Conservation (phyloP, 441 rosid species). For the Theobroma grandiflorum region DNA sequence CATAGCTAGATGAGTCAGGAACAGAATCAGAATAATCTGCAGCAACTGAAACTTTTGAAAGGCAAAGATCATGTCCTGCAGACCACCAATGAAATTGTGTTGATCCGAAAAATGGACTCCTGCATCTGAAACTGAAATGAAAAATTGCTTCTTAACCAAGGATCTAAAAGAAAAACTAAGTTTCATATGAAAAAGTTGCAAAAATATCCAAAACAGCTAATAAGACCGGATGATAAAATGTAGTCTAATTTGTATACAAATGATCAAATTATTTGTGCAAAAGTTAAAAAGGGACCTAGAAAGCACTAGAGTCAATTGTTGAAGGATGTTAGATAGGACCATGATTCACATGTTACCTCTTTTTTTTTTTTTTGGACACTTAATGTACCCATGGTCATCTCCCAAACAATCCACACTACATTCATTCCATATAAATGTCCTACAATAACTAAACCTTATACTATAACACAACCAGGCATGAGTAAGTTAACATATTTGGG, state of each 20-base stretch:
- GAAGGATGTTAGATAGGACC: not conserved
- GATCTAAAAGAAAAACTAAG: not conserved
- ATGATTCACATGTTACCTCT: not conserved
- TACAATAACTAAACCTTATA: not conserved
- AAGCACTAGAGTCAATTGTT: not conserved
- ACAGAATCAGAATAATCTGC: conserved; percentile 94
- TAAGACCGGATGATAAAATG: conserved; percentile 1
- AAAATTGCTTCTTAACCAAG: conserved; percentile 17
- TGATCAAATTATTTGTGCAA: not conserved
- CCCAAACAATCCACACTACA: not conserved
- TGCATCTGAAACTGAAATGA: conserved; percentile 54
- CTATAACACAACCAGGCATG: not conserved
- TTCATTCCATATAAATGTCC: not conserved
- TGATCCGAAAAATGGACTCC: conserved; percentile 55
- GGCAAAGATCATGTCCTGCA: conserved; percentile 62
- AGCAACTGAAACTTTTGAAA: conserved; percentile 85
- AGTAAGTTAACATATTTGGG: not conserved
- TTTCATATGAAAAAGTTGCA: not conserved
- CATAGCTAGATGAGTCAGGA: conserved; percentile 81
- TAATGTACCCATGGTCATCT: not conserved
- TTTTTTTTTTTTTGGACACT: not conserved
- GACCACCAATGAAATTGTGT: conserved; percentile 60
- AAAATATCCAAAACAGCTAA: not conserved
- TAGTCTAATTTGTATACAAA: not conserved
- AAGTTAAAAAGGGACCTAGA: not conserved